phyloP scores from a whole-genome alignment of 2,329 filamentous ascomycete species.

The Fusarium sp. region DNA sequence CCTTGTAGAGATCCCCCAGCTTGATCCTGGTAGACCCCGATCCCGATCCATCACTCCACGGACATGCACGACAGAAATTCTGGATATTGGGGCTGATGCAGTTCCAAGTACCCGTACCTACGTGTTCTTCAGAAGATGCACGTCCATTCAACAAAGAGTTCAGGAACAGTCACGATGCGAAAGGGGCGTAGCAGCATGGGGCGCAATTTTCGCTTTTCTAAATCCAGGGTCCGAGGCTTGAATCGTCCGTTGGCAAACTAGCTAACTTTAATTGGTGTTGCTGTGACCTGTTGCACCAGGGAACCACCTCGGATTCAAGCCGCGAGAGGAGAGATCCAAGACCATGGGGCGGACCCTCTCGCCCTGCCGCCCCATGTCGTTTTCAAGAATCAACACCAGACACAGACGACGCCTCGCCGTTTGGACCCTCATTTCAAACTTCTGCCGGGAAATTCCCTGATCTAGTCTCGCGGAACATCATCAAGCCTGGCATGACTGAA shows the following conservation, averaged over 20 bases:
- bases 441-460: constrained; percentile 11
- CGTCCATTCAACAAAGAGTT: not conserved
- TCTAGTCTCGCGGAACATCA: constrained; percentile 2
- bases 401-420: constrained; percentile 33
- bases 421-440: constrained; percentile 11
- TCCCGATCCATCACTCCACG: constrained; percentile 21
- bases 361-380: constrained; percentile 10
- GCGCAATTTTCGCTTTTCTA: constrained; percentile 10
- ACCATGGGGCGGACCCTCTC: constrained; percentile 12
- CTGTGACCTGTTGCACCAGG: constrained; percentile 23
- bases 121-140: constrained; percentile 1
- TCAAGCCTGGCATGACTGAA: not conserved
- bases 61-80: constrained; percentile 21
- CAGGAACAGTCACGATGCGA: constrained; percentile 4
- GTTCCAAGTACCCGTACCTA: not conserved
- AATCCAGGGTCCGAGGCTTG: constrained; percentile 11
- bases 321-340: constrained; percentile 9
- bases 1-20: constrained; percentile 37
- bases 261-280: not conserved
- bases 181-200: constrained; percentile 1
- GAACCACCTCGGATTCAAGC: constrained; percentile 25
- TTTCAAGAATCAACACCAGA: constrained; percentile 26
- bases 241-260: constrained; percentile 8
- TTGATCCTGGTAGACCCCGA: constrained; percentile 34
- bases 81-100: constrained; percentile 2